Evolutionary conservation across 805 yeast genomes (phyloP).

Genomic region (Yamadazyma kitorensis): DNA sequence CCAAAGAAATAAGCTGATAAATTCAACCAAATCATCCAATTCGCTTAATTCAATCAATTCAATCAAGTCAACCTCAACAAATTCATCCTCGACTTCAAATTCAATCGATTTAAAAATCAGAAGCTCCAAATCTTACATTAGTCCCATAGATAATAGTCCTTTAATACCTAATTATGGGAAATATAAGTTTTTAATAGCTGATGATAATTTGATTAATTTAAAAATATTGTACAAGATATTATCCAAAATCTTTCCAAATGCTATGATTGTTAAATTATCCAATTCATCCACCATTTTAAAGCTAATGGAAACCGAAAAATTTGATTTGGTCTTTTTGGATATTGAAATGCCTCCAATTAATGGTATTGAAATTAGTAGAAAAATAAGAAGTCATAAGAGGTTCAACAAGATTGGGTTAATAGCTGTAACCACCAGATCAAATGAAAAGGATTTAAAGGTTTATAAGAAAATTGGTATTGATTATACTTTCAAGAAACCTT

Average conservation of each 20-base stretch:
- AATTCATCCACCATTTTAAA: constrained; percentile 29
- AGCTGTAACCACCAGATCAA: constrained; percentile 39
- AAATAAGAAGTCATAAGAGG: constrained; percentile 13
- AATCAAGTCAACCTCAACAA: constrained; percentile 3
- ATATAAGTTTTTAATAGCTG: constrained; percentile 30
- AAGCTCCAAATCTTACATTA: constrained; percentile 7
- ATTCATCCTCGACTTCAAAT: constrained; percentile 2
- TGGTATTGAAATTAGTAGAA: constrained; percentile 36
- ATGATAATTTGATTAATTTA: constrained; percentile 41
- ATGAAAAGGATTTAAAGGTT: constrained; percentile 24
- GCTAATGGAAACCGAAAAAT: constrained; percentile 14
- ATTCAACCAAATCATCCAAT: constrained; percentile 6
- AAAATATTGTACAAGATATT: constrained; percentile 33
- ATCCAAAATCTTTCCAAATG: constrained; percentile 31
- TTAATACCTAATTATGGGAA: constrained; percentile 16
- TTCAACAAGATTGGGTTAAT: constrained; percentile 28
- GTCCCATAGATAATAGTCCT: constrained; percentile 14
- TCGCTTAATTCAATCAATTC: constrained; percentile 7
- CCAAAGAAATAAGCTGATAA: constrained; percentile 7
- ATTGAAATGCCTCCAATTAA: constrained; percentile 45
- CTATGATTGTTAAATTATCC: constrained; percentile 23
- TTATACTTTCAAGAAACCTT: constrained; percentile 40
- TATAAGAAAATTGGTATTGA: constrained; percentile 39
- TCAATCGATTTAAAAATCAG: constrained; percentile 11
- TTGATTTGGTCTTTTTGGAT: constrained; percentile 38